Percentiles rank a stretch among this genome's conserved stretches.
Evolutionary conservation across 2,329 filamentous ascomycete species (phyloP).

Genomic region (Xylaria sp.): DNA sequence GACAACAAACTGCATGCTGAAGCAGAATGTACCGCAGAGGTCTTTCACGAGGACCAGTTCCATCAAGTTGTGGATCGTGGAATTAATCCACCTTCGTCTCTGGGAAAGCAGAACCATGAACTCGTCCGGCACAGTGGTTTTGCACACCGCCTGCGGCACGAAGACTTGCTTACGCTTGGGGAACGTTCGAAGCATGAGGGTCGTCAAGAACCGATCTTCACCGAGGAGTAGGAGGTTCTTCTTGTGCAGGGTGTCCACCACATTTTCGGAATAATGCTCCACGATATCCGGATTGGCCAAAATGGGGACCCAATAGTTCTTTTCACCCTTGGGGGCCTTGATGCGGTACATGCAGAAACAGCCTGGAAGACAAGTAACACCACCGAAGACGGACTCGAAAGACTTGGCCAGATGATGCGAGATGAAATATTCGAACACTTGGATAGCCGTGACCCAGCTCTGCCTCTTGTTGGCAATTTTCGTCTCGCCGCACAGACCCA

Average conservation of each 20-base stretch:
- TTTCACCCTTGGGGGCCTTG: constrained; percentile 96
- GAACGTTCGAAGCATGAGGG: constrained; percentile 97
- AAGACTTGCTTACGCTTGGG: constrained; percentile 99
- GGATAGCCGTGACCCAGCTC: constrained; percentile 95
- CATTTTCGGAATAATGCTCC: constrained; percentile 98
- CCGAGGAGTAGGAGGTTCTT: constrained; percentile 94
- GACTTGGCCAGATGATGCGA: constrained; percentile 96
- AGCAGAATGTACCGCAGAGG: constrained; percentile 98
- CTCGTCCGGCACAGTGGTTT: constrained; percentile 91
- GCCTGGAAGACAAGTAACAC: constrained; percentile 96
- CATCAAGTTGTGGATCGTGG: constrained; percentile 97
- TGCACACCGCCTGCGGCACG: constrained; percentile 97
- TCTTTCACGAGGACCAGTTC: constrained; percentile 94
- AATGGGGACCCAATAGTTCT: constrained; percentile 99
- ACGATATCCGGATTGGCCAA: constrained; percentile 98
- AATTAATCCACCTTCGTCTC: constrained; percentile 98
- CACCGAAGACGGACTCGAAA: constrained; percentile 97
- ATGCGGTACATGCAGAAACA: constrained; percentile 99
- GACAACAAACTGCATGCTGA: constrained; percentile 99
- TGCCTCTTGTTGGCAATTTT: constrained; percentile 99
- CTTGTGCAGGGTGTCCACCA: constrained; percentile 96
- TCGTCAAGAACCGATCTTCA: constrained; percentile 95
- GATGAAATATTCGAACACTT: constrained; percentile 99
- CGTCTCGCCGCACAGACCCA: constrained; percentile 97
- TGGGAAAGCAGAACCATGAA: constrained; percentile 94